A percentile compares a stretch with the other conserved stretches of the same genome.
Evolutionary conservation across 2,329 filamentous ascomycete genomes (phyloP).

Genomic region (Aspergillus calidoustus): DNA sequence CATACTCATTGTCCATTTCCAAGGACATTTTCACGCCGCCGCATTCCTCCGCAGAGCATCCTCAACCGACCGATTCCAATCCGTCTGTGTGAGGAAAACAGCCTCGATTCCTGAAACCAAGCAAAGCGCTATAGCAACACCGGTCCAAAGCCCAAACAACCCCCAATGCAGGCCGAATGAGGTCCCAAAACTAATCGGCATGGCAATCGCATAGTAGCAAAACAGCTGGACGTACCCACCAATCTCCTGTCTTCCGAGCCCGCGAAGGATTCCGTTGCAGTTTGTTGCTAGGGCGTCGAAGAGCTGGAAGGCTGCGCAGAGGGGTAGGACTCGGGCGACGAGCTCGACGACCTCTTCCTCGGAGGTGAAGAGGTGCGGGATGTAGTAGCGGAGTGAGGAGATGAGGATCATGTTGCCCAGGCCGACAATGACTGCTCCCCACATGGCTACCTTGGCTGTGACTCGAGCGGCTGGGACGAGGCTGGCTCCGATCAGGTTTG

Average conservation of each 20-base stretch:
- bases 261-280: slow-evolving; percentile 83
- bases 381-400: slow-evolving; percentile 68
- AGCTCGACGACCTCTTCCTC: slow-evolving; percentile 71
- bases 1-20: not conserved
- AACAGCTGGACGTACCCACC: slow-evolving; percentile 87
- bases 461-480: slow-evolving; percentile 79
- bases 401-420: slow-evolving; percentile 77
- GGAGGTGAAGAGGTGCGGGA: slow-evolving; percentile 78
- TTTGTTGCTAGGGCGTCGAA: slow-evolving; percentile 81
- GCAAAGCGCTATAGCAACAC: slow-evolving; percentile 72
- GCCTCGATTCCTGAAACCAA: slow-evolving; percentile 61
- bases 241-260: slow-evolving; percentile 85
- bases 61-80: slow-evolving; percentile 64
- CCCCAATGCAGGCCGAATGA: slow-evolving; percentile 79
- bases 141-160: slow-evolving; percentile 79
- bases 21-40: slow-evolving; percentile 12
- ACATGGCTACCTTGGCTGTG: slow-evolving; percentile 76
- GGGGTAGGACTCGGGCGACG: slow-evolving; percentile 72
- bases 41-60: slow-evolving; percentile 63
- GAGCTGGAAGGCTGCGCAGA: slow-evolving; percentile 87
- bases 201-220: slow-evolving; percentile 82
- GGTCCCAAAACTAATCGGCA: slow-evolving; percentile 80
- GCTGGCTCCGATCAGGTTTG: slow-evolving; percentile 88
- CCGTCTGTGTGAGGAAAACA: slow-evolving; percentile 59
- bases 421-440: slow-evolving; percentile 71